Evolutionary conservation across 495 filamentous ascomycete species (phyloP).

Genomic region (Penicillium mononematosum): DNA sequence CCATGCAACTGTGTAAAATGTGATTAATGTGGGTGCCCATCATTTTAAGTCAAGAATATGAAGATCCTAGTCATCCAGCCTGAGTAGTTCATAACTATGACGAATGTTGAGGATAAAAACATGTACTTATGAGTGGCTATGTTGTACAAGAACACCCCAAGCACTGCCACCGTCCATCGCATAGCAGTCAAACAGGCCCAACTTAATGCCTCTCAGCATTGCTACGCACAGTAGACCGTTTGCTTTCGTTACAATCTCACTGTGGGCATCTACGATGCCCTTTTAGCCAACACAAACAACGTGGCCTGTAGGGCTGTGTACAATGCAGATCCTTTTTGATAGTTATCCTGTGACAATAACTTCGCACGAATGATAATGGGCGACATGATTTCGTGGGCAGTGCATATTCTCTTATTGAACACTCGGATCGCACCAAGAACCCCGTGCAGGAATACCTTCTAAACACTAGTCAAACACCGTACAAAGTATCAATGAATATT

Average conservation of each 20-base stretch:
- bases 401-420: neutral
- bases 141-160: neutral
- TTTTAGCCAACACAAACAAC: neutral
- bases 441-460: neutral
- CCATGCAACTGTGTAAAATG: neutral
- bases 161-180: neutral
- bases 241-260: neutral
- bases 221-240: neutral
- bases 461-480: neutral
- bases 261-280: too few relatives aligned
- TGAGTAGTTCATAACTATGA: neutral
- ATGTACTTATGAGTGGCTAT: neutral
- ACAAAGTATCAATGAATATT: neutral
- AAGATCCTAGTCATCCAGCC: neutral
- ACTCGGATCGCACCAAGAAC: neutral
- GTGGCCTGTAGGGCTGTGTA: neutral
- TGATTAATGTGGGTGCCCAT: neutral
- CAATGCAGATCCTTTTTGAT: neutral
- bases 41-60: neutral
- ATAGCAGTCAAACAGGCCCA: neutral
- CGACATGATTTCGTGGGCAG: neutral
- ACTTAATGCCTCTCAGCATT: neutral
- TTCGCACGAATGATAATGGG: neutral
- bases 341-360: too few relatives aligned
- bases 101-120: neutral